These are phyloP conservation scores for Linnemannia zychae DNA, from an alignment of 192 early-diverging fungal species.

Conservation along the genomic window DNA sequence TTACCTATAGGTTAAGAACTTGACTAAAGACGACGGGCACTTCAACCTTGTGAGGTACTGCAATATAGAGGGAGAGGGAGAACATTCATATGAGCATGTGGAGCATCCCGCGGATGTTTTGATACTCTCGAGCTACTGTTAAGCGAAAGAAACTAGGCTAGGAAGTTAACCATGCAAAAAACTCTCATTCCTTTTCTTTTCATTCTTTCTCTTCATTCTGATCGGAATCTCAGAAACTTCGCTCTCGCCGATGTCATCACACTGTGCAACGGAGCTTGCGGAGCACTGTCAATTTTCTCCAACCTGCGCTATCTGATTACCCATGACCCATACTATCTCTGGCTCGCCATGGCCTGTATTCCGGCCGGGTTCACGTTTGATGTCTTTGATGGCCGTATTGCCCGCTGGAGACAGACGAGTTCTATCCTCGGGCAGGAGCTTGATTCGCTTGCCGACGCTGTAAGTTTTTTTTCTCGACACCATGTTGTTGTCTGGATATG, in stretches of 20 bases:
- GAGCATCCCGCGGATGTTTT: background rate
- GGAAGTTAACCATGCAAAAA: background rate
- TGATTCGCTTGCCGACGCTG: slow-evolving; percentile 90
- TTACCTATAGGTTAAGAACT: slow-evolving; percentile 38
- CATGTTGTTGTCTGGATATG: background rate
- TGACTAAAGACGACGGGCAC: slow-evolving; percentile 55
- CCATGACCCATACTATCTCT: slow-evolving; percentile 71
- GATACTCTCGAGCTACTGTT: too few species aligned
- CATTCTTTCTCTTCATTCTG: slow-evolving; percentile 3
- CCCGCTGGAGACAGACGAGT: slow-evolving; percentile 81
- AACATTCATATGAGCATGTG: background rate
- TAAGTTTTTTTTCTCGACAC: slow-evolving; percentile 47
- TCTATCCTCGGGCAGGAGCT: slow-evolving; percentile 90
- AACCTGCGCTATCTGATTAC: slow-evolving; percentile 80
- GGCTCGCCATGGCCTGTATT: slow-evolving; percentile 75
- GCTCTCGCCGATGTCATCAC: slow-evolving; percentile 90
- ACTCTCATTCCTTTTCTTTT: background rate
- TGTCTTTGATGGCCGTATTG: slow-evolving; percentile 84
- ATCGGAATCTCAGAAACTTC: slow-evolving; percentile 70
- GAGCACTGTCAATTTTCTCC: slow-evolving; percentile 77
- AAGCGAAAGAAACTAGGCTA: background rate
- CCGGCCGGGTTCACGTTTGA: slow-evolving; percentile 79
- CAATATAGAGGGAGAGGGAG: background rate
- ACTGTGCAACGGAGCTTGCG: slow-evolving; percentile 87
- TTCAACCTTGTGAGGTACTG: slow-evolving; percentile 54